Base-by-base conservation (phyloP, 148 eudicot species). In the Beta vulgaris region DNA sequence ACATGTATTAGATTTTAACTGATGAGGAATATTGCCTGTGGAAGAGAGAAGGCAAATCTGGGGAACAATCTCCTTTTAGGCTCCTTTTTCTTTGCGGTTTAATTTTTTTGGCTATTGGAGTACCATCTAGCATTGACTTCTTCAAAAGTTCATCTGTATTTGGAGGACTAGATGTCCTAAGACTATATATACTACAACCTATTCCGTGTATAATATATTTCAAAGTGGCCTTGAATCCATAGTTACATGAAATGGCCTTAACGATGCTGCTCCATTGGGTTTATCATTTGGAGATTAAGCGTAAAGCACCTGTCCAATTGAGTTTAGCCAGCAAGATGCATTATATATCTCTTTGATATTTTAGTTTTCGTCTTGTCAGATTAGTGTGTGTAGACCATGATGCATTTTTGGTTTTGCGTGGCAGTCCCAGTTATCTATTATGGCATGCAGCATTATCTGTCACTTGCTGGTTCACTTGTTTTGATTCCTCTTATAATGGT, bases 401-500 rank as follows among this genome's bases (percentile, higher is more conserved):
- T 62, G 69, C 15, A 65, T 23, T 29, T 65, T n/a, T 54, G 46
- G 14, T 55, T 80, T 44, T 75, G 66, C 57, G 32, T 70, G 89
- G 89, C 97, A 95, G 98, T 84, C 37, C 85, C 84, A 26, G 80
- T 85, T 18, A 82, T 78, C 49, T 92, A 85, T 78, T 95, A 92
- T 73, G 87, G 98, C 74, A 44, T 95, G 82, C 97, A 95, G 84
- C 98, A 92, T 82, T 92, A 87, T 80, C 55, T 95, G 34, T 92
- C 98, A 18, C 73, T 92, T 73, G 89, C 88, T 71, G 98, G 98
- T 78, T 95, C 98, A 26, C 93, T 95, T 73, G 86, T 95, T 57
- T 85, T 95, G 76, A 82, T 90, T 72, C 98, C 98, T 76, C 74
- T 84, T 37, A 74, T 95, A 58, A 82, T 88, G 75, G 97, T 95